Conservation (phyloP, 169 alveolate species). For the Eimeria falciformis region DNA sequence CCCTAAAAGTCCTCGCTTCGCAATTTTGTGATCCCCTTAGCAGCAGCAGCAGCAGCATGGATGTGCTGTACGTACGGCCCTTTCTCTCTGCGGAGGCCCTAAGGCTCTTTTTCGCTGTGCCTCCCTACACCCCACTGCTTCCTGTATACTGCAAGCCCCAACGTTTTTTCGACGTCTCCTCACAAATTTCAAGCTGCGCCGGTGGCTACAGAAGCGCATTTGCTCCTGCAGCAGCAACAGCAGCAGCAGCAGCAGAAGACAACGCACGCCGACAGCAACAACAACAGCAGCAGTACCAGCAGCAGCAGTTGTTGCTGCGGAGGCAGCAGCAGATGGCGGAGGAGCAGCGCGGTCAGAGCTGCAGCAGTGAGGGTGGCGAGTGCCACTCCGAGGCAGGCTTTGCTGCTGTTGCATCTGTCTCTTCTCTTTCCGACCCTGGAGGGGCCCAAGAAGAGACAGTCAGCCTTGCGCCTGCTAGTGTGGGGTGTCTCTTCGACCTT, state of each 20-base stretch:
- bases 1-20: background rate
- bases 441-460: background rate
- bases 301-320: background rate
- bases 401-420: background rate
- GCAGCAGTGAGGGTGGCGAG: background rate
- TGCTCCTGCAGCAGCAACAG: background rate
- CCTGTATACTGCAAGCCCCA: background rate
- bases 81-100: background rate
- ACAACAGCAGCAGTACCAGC: background rate
- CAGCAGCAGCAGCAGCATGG: conserved; percentile 4
- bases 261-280: background rate
- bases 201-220: conserved; percentile 3
- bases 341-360: background rate
- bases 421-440: background rate
- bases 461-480: background rate
- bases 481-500: conserved; percentile 23
- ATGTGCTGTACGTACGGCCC: conserved; percentile 8
- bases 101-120: background rate
- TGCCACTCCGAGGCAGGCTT: background rate
- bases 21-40: background rate
- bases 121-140: conserved; percentile 14
- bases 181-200: background rate
- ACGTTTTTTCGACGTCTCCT: background rate
- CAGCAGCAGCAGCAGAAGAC: background rate
- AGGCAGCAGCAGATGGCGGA: background rate